Percentiles rank a stretch among this genome's conserved stretches.
Conservation (phyloP, 495 filamentous ascomycete genomes). For the Aspergillus biplanus region DNA sequence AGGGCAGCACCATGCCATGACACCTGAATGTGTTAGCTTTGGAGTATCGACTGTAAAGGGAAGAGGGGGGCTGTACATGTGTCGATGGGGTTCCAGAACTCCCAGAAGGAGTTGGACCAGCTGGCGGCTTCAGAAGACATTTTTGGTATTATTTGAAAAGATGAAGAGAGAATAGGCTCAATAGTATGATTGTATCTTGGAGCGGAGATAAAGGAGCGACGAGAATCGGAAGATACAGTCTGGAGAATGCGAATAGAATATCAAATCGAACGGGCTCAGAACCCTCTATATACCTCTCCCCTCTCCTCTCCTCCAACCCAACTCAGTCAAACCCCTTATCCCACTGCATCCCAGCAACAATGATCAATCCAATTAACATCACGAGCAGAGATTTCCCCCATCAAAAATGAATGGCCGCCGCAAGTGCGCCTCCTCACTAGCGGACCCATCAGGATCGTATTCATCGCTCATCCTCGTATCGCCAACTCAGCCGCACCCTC, state of each 20-base stretch:
- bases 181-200: not conserved
- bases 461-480: not conserved
- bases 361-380: too few relatives aligned
- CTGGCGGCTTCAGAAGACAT: constrained; percentile 1
- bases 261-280: too few relatives aligned
- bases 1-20: constrained; percentile 19
- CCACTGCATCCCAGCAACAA: too few relatives aligned
- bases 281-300: too few relatives aligned
- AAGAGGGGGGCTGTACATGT: not conserved
- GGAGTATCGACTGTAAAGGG: not conserved
- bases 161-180: not conserved
- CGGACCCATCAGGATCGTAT: not conserved
- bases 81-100: constrained; percentile 16
- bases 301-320: too few relatives aligned
- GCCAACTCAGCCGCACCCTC: not conserved
- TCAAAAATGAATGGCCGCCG: not conserved
- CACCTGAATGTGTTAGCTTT: not conserved
- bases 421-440: not conserved
- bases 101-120: constrained; percentile 17
- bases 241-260: too few relatives aligned
- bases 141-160: not conserved
- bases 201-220: too few relatives aligned
- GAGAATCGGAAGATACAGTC: too few relatives aligned
- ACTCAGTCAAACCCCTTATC: too few relatives aligned
- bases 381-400: not conserved